Evolutionary conservation across 441 rosid species (phyloP), one percentile per base, ranked within the genome.

Genomic region (Gossypium schwendimanii): DNA sequence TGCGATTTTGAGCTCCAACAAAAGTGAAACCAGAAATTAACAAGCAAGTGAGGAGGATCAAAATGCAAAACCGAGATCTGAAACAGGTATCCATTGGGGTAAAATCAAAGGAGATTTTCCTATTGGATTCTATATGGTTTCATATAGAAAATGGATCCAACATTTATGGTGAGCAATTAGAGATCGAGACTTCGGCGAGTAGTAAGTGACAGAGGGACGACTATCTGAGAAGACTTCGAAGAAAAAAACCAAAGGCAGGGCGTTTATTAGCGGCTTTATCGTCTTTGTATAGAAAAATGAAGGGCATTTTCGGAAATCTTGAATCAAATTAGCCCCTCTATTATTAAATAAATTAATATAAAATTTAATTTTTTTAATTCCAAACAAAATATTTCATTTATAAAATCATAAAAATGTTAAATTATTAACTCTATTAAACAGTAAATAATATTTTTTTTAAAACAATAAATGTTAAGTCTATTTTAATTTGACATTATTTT

Each of bases 1-100:
- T 81, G 73, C 88, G 97, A 80, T 65, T 84, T 72, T 89, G 87
- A 45, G 87, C 93, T 76, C 53, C 76, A 79, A 86, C 94, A 63
- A 77, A 79, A 70, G 53, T 58, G 53, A 79, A 52, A 72, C 78
- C 81, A 71, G 75, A 68, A 72, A 84, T 65, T 72, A 86, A 61
- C 72, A 83, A 52, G 75, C 84, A 76, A 72, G 84, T 73, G 26
- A 91, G 70, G 65, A 86, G 36, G 54, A 85, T 33, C 23, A 82
- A 54, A 60, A 84, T 63, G 77, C 75, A 80, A 36, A 86, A 73
- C 76, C 74, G 77, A 79, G 94, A 94, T 93, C 98, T 85, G 78
- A 81, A 80, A 75, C 81, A 80, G 79, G 81, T 59, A 82, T 72
- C 85, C 96, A 91, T 88, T 58, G 11, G 62, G 33, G 36, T 23